Base-by-base conservation (phyloP, 192 early-diverging fungal genomes). In the Podila clonocystis region DNA sequence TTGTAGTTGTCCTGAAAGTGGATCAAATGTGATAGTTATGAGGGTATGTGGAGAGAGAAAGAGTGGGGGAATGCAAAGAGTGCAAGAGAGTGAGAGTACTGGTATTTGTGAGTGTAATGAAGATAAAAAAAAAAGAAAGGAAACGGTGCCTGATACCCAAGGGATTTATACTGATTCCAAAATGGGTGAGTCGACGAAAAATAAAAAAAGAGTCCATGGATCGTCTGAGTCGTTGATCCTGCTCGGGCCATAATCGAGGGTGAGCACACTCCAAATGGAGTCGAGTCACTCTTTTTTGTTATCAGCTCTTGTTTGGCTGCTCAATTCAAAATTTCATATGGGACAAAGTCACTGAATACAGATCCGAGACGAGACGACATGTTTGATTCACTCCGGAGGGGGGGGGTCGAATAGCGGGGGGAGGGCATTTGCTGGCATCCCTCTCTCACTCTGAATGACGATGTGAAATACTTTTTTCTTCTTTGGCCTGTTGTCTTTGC, bases 231-330 rank as follows among this genome's bases (percentile, higher is more conserved):
- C 34, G 34, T 8, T 33, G 30, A 31, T 6, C 34, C 41, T 45
- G 41, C 41, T 45, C 41, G 41, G 41, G 41, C 41, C 41, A 45
- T 45, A 15, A 15, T 12, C 41, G 38, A 55, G 9, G 15, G 50
- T 20, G 22, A 24, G 22, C 50, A 19, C 6, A 55, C 50, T 55
- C 50, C 19, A 55, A 55, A 55, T 24, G 50, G 8, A 55, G 50
- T 20, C 50, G 50, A 55, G 50, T 55, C 52, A 55, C 52, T 52
- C 24, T 19, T 55, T 55, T 55, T 55, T 26, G 52, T 55, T 55
- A 55, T 55, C 52, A 24, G 52, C 17, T 1, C 41, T 45, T 45
- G 13, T 45, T 17, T 45, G 41, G 9, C 1, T 45, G 41, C 41
- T 45, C 41, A 45, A 45, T 45, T 45, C 41, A 45, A 45, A 45